Percentiles rank a stretch among this genome's conserved stretches.
Conservation (phyloP, 1,284 basidiomycete genomes). For the Ustilago trichophora region DNA sequence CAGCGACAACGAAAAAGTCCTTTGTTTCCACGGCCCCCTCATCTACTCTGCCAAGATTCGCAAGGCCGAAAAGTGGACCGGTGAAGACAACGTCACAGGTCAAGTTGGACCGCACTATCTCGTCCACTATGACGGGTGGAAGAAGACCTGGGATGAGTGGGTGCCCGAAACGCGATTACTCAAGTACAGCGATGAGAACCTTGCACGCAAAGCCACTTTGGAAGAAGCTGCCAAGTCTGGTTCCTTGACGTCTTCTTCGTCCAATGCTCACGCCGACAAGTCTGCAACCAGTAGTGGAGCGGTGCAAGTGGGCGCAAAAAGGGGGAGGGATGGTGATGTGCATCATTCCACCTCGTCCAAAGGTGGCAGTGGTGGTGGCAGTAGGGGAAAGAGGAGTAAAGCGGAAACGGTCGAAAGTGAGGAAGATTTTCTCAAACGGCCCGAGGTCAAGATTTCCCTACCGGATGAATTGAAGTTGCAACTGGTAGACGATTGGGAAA, state of each 20-base stretch:
- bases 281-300: no score
- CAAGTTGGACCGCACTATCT: conserved; percentile 83
- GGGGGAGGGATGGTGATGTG: no score
- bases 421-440: conserved; percentile 74
- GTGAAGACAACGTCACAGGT: conserved; percentile 74
- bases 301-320: no score
- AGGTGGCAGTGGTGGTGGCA: no score
- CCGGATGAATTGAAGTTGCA: conserved; percentile 88
- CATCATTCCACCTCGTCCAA: no score
- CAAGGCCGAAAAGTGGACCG: conserved; percentile 80
- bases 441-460: conserved; percentile 88
- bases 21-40: conserved; percentile 92
- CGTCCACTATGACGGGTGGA: conserved; percentile 99
- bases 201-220: conserved; percentile 76
- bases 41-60: conserved; percentile 95
- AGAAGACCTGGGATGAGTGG: conserved; percentile 99
- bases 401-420: conserved; percentile 64
- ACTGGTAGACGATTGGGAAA: conserved; percentile 98
- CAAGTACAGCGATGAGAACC: conserved; percentile 85
- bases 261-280: no score
- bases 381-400: background rate
- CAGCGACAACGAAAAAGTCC: conserved; percentile 77
- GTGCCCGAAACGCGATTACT: conserved; percentile 83
- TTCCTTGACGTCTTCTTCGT: conserved; percentile 52
- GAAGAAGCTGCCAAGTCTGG: conserved; percentile 63